Evolutionary conservation across 2,329 filamentous ascomycete species (phyloP).

Genomic region (Helminthosporium solani): DNA sequence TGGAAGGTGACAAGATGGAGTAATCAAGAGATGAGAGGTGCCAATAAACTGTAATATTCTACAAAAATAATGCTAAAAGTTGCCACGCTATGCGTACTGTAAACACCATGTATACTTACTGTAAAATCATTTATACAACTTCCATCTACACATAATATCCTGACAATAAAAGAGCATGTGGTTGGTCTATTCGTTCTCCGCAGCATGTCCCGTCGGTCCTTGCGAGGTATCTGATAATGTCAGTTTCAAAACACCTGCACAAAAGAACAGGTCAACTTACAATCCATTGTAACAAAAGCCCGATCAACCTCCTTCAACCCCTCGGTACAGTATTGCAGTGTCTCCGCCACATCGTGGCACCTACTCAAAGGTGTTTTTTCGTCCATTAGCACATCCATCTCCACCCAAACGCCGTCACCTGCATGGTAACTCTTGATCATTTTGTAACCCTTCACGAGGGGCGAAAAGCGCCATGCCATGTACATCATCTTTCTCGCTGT

Average conservation of each 20-base stretch:
- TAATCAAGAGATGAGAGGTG: too few species aligned
- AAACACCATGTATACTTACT: too few species aligned
- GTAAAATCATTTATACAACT: too few species aligned
- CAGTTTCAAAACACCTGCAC: neutral
- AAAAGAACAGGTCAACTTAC: constrained; percentile 29
- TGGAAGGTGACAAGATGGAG: too few species aligned
- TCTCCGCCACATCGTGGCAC: constrained; percentile 63
- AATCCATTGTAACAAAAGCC: constrained; percentile 55
- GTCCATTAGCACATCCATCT: constrained; percentile 61
- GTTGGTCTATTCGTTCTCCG: constrained; percentile 16
- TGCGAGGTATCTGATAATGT: constrained; percentile 34
- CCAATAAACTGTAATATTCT: too few species aligned
- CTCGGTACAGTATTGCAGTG: constrained; percentile 63
- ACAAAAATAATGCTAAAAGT: too few species aligned
- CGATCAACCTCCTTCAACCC: constrained; percentile 55
- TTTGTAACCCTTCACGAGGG: constrained; percentile 57
- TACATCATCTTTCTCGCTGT: constrained; percentile 60
- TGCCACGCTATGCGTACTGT: too few species aligned
- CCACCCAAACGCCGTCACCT: constrained; percentile 63
- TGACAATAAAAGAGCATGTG: too few species aligned
- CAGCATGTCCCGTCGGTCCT: constrained; percentile 46
- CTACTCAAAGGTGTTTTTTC: constrained; percentile 54
- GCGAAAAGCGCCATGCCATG: constrained; percentile 59
- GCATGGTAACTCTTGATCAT: constrained; percentile 60
- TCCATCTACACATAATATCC: too few species aligned